These are phyloP conservation scores for Saraca asoca DNA, from an alignment of 331 rosid genomes.

Conservation along the genomic window DNA sequence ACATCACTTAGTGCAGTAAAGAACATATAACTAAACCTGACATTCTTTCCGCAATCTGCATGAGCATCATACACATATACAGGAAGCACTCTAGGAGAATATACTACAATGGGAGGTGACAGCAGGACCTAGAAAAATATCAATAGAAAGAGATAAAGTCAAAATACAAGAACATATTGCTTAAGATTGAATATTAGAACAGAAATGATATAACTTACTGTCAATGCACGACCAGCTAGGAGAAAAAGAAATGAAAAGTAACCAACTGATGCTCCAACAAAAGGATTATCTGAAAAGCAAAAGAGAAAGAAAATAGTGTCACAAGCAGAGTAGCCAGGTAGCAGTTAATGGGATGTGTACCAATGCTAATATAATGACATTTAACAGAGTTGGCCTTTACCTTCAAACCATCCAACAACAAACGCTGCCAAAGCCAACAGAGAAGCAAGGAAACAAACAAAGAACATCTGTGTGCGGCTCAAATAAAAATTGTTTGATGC, in stretches of 20 bases:
- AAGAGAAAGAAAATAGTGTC: constrained; percentile 24
- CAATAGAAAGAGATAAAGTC: constrained; percentile 13
- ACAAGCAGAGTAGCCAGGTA: constrained; percentile 24
- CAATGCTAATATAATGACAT: constrained; percentile 20
- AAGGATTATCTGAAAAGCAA: constrained; percentile 64
- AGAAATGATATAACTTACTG: constrained; percentile 60
- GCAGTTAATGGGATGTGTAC: neutral
- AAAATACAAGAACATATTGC: constrained; percentile 24
- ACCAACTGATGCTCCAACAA: constrained; percentile 98
- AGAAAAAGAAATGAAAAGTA: constrained; percentile 93
- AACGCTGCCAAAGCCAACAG: constrained; percentile 98
- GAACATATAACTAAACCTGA: constrained; percentile 65
- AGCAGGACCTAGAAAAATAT: constrained; percentile 77
- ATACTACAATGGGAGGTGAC: constrained; percentile 95
- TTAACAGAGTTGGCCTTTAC: constrained; percentile 42
- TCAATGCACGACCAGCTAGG: constrained; percentile 96
- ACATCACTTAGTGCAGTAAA: neutral
- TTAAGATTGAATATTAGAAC: constrained; percentile 24
- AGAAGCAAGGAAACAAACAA: constrained; percentile 93
- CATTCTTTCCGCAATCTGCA: constrained; percentile 99
- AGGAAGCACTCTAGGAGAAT: constrained; percentile 98
- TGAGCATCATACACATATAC: constrained; percentile 99
- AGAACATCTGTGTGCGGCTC: constrained; percentile 84
- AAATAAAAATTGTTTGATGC: constrained; percentile 98
- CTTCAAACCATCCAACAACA: constrained; percentile 96